Evolutionary conservation across 441 rosid species (phyloP).

Genomic region (Biscutella laevigata): DNA sequence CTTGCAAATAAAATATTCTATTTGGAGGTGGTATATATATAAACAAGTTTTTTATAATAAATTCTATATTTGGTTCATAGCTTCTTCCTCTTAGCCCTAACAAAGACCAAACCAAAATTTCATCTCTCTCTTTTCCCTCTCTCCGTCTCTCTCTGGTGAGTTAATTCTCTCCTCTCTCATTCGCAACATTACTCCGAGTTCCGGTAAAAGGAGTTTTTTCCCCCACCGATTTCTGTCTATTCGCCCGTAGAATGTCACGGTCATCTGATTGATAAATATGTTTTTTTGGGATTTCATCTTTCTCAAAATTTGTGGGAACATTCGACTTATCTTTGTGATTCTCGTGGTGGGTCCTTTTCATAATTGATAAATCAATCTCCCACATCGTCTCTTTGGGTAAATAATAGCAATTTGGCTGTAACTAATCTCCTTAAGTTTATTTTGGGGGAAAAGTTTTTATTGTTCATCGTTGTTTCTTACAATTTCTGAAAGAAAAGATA

Average conservation of each 20-base stretch:
- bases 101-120: not conserved
- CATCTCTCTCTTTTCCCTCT: conserved; percentile 17
- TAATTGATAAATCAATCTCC: not conserved
- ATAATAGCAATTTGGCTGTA: not conserved
- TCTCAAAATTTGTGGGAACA: not conserved
- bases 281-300: not conserved
- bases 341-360: conserved; percentile 13
- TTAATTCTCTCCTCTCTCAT: not conserved
- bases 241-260: not conserved
- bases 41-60: too few species aligned
- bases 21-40: too few species aligned
- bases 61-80: not conserved
- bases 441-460: not conserved
- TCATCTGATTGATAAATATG: not conserved
- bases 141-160: conserved; percentile 18
- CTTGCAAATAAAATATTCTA: too few species aligned
- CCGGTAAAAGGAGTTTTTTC: not conserved
- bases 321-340: too few species aligned
- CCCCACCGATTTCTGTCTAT: too few species aligned
- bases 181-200: not conserved
- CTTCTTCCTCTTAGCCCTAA: not conserved
- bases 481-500: not conserved
- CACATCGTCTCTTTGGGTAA: not conserved
- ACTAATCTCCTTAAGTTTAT: not conserved
- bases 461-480: not conserved